These are phyloP conservation scores for Metroxylon sagu DNA, from an alignment of 176 grass and related monocot species.

Conservation along the genomic window DNA sequence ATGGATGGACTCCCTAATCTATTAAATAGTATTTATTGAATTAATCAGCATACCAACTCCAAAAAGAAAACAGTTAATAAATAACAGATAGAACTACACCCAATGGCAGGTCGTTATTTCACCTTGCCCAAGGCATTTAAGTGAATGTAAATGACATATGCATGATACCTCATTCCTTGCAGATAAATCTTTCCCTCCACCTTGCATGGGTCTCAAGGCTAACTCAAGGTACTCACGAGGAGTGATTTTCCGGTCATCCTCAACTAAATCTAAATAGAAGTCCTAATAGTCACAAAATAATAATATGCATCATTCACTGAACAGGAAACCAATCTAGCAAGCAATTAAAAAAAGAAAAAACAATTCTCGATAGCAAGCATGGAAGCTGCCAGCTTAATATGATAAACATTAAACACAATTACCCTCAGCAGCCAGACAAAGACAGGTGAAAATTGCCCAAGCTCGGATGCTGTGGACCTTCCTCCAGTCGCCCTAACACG, in stretches of 20 bases:
- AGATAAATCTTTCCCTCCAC: slow-evolving; percentile 48
- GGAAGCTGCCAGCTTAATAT: no score
- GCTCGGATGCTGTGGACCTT: slow-evolving; percentile 43
- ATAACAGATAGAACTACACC: not conserved
- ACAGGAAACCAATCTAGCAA: not conserved
- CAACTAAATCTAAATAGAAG: slow-evolving; percentile 70
- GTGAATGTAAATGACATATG: slow-evolving; percentile 13
- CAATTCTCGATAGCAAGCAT: no score
- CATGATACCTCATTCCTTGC: slow-evolving; percentile 68
- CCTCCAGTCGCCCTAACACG: slow-evolving; percentile 59
- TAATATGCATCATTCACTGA: not conserved
- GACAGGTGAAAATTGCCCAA: slow-evolving; percentile 72
- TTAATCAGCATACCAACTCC: slow-evolving; percentile 9
- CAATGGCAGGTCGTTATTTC: not conserved
- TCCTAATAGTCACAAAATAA: slow-evolving; percentile 32
- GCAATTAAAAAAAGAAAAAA: not conserved
- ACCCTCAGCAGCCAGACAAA: slow-evolving; percentile 80
- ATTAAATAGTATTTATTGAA: slow-evolving; percentile 18
- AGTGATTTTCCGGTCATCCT: slow-evolving; percentile 51
- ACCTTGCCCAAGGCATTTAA: no score
- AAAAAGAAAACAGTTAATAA: slow-evolving; percentile 1
- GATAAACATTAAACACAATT: slow-evolving; percentile 1
- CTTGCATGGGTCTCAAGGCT: slow-evolving; percentile 59
- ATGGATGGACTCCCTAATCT: slow-evolving; percentile 73
- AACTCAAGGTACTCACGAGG: slow-evolving; percentile 73